Base-by-base conservation (phyloP, 2,329 filamentous ascomycete species). In the Iodosphaeria phyllophila region DNA sequence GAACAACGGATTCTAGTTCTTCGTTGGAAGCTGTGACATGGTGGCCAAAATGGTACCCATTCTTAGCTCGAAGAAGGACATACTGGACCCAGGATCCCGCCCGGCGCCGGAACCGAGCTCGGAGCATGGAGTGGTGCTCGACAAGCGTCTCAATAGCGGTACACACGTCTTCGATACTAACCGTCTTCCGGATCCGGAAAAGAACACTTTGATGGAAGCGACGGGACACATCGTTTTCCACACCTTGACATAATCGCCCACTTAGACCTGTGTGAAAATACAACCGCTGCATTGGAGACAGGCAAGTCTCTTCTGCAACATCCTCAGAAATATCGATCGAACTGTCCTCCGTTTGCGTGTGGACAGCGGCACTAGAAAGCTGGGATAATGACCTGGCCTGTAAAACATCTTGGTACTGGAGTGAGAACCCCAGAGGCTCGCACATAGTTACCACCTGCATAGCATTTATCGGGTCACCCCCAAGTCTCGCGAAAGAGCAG, bases 251-350 rank as follows among this genome's bases (percentile, higher is more conserved):
- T n/a, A n/a, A n/a, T n/a, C n/a, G n/a, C n/a, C n/a, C n/a, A n/a
- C n/a, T n/a, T n/a, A n/a, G n/a, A n/a, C n/a, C n/a, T 0, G 57
- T 59, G 31, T 58, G 47, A 25, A 65, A 63, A 35, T 60, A 61
- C 4, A 66, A 44, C 27, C 57, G 54, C 39, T 66, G 61, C 53
- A 64, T 64, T 3, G 60, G 53, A 1, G 60, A 58, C 7, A 65
- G 46, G 7, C 54, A 52, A 32, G 61, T 64, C 16, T 30, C 44
- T 12, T 51, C 49, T 6, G 36, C 28, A 2, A 36, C 37, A 18
- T 48, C 36, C 13, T 48, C 51, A 16, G 40, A 43, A 7, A 38
- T 36, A 5, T 40, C 43, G 8, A 42, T 43, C 8, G 46, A 40
- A 4, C 35, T 43, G 2, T 50, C 52, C 21, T 51, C 32, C 4